Percentiles rank a stretch among this genome's conserved stretches.
phyloP scores from a whole-genome alignment of 495 filamentous ascomycete species.

The Penicillium argentinense region DNA sequence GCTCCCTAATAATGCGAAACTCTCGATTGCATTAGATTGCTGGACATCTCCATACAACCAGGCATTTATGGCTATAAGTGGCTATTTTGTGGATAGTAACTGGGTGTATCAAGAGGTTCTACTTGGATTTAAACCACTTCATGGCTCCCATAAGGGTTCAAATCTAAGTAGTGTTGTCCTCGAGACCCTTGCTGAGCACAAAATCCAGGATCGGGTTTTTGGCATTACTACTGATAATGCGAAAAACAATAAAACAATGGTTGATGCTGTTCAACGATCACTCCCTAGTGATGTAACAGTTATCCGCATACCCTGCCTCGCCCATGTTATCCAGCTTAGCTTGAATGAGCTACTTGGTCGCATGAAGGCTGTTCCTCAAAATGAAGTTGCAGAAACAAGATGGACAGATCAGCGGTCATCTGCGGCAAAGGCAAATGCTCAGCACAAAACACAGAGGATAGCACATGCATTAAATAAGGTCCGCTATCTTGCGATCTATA shows the following conservation, averaged over 20 bases:
- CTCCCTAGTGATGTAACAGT: constrained; percentile 6
- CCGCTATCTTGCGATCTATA: constrained; percentile 8
- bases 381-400: constrained; percentile 6
- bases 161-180: constrained; percentile 11
- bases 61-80: constrained; percentile 8
- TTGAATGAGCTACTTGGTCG: constrained; percentile 15
- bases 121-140: constrained; percentile 15
- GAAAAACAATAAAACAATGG: constrained; percentile 11
- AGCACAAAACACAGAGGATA: constrained; percentile 7
- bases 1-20: too few relatives aligned
- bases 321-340: constrained; percentile 14
- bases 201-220: constrained; percentile 11
- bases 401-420: constrained; percentile 5
- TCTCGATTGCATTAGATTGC: constrained; percentile 13
- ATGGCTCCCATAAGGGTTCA: background rate
- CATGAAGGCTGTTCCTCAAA: constrained; percentile 8
- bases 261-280: constrained; percentile 3
- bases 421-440: background rate
- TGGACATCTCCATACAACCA: constrained; percentile 11
- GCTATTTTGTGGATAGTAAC: too few relatives aligned
- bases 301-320: constrained; percentile 10
- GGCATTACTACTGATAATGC: constrained; percentile 9
- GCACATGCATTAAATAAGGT: constrained; percentile 14
- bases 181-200: constrained; percentile 5
- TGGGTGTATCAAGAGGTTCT: constrained; percentile 12